These are phyloP conservation scores for Russula earlei DNA, from an alignment of 768 basidiomycete genomes.

Conservation along the genomic window DNA sequence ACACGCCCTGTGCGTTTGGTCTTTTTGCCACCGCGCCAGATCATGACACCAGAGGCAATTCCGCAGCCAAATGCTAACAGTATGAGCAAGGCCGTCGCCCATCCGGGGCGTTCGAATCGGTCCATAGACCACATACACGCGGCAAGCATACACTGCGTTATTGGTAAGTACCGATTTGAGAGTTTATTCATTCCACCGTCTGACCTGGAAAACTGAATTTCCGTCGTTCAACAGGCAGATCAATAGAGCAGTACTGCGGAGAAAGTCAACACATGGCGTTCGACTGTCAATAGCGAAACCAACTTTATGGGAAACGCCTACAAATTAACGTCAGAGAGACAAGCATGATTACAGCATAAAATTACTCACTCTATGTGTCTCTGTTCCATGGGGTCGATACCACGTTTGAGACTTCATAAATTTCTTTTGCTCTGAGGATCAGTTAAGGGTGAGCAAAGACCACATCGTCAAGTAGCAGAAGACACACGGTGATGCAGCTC, in stretches of 20 bases:
- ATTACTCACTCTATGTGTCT: constrained; percentile 55
- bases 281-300: constrained; percentile 15
- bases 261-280: not conserved
- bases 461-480: not conserved
- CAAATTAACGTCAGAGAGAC: constrained; percentile 27
- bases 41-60: constrained; percentile 61
- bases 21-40: constrained; percentile 62
- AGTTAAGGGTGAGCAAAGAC: constrained; percentile 5
- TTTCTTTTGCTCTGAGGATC: constrained; percentile 50
- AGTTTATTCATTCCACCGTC: constrained; percentile 3
- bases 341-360: constrained; percentile 3
- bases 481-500: constrained; percentile 55
- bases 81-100: constrained; percentile 62
- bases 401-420: constrained; percentile 69
- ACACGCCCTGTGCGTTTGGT: constrained; percentile 63
- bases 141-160: constrained; percentile 48
- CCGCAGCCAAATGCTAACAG: constrained; percentile 69
- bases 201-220: constrained; percentile 74
- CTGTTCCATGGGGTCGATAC: constrained; percentile 81
- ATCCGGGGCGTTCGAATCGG: constrained; percentile 57
- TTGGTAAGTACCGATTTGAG: constrained; percentile 5
- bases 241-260: constrained; percentile 49
- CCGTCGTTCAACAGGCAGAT: constrained; percentile 67
- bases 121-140: constrained; percentile 77
- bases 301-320: constrained; percentile 67